Evolutionary conservation across 139 green algal species (phyloP), one percentile per base, ranked within the genome.

Genomic region (Yamagishiella unicocca): DNA sequence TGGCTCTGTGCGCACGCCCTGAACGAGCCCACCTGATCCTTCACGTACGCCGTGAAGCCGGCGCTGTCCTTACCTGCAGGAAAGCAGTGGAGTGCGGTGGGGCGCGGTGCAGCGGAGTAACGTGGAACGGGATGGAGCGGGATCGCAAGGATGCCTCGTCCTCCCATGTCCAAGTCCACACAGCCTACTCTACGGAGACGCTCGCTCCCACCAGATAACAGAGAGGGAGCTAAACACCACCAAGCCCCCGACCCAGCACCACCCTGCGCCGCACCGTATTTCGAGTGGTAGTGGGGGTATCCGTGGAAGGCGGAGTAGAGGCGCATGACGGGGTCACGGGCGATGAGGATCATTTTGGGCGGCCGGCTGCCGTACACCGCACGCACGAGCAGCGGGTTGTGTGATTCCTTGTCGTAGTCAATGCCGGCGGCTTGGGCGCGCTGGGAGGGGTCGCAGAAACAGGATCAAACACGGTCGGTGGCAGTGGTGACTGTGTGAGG

Each of bases 241-340:
- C n/a, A n/a, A n/a, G n/a, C n/a, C n/a, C n/a, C n/a, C n/a, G n/a
- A n/a, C n/a, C n/a, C n/a, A n/a, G n/a, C n/a, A n/a, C n/a, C n/a
- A n/a, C n/a, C n/a, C n/a, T n/a, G n/a, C 50, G 50, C n/a, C 78
- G 25, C 27, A 84, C 90, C 90, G 73, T 93, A 93, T 88, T 93
- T 93, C 27, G 25, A 19, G 35, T 85, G 35, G 73, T 89, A 89
- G 43, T 89, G 84, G 14, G 38, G 42, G 45, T 88, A 92, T 50
- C 58, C 55, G 19, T 74, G 79, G 87, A 82, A 93, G 25, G 90
- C 87, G 22, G 64, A 85, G 72, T 85, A 83, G 12, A 93, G 72
- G 21, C 90, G 87, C 3, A 68, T 73, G 2, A 90, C 67, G 33
- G 90, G 90, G 70, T 93, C 64, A 9, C 90, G 87, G 64, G 85